Evolutionary conservation across 2,329 filamentous ascomycete genomes (phyloP).

Genomic region (Fusarium succisae): DNA sequence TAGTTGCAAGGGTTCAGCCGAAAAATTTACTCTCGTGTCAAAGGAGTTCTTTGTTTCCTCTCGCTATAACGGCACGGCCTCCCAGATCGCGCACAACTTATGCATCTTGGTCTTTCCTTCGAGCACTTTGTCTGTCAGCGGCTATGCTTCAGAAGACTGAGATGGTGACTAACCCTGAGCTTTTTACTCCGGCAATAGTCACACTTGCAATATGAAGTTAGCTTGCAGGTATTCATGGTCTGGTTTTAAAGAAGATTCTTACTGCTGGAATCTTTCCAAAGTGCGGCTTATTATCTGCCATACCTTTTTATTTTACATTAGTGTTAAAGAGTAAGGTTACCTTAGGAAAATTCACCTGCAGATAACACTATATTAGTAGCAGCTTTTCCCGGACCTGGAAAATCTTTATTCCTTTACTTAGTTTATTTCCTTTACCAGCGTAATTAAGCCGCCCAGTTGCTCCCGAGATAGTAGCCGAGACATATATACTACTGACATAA

Average conservation of each 20-base stretch:
- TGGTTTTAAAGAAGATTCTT: background rate
- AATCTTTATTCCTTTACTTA: background rate
- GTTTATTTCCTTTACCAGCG: no score
- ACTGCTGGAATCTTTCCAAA: background rate
- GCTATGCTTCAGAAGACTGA: background rate
- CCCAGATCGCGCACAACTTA: background rate
- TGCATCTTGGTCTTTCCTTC: background rate
- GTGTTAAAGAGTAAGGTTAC: background rate
- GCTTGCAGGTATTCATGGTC: no score
- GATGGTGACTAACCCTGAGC: background rate
- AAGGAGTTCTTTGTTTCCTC: background rate
- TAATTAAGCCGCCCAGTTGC: no score
- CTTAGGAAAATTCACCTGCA: background rate
- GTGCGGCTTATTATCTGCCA: background rate
- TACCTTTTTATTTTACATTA: background rate
- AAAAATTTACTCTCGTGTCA: background rate
- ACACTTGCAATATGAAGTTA: background rate
- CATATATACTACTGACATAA: no score
- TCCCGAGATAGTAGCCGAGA: no score
- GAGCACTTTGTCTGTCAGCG: background rate
- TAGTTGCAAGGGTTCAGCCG: accelerated
- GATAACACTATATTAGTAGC: background rate
- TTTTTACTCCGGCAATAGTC: background rate
- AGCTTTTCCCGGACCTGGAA: background rate
- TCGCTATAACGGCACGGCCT: background rate